These are phyloP conservation scores for Lecanoromycetidae sp. DNA, from an alignment of 2,329 filamentous ascomycete species.

Conservation along the genomic window DNA sequence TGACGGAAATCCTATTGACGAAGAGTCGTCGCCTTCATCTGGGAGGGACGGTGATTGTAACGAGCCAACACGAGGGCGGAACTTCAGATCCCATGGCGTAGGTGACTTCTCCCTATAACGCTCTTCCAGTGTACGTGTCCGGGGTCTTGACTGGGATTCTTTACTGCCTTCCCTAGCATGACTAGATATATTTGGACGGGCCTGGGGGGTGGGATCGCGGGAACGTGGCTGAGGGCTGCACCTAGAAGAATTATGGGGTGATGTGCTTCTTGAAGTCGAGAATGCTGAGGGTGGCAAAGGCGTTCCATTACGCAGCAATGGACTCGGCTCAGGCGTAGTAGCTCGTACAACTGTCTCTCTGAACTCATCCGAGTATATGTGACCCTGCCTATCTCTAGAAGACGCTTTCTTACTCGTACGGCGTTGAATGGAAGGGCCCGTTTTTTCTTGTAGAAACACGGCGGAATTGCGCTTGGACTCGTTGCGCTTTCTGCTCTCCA, in stretches of 20 bases:
- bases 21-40: conserved; percentile 9
- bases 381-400: conserved; percentile 35
- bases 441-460: conserved; percentile 14
- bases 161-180: conserved; percentile 8
- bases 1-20: conserved; percentile 38
- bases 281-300: conserved; percentile 9
- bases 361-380: conserved; percentile 35
- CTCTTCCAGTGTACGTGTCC: conserved; percentile 17
- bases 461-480: conserved; percentile 17
- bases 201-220: not conserved
- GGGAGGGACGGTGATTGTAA: conserved; percentile 9
- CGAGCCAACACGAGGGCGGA: conserved; percentile 16
- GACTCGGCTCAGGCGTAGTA: conserved; percentile 34
- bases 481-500: conserved; percentile 15
- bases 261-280: conserved; percentile 11
- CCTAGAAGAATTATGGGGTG: conserved; percentile 8
- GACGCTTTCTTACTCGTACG: conserved; percentile 37
- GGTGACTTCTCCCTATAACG: conserved; percentile 11
- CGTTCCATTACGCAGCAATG: conserved; percentile 18
- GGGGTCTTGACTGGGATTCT: conserved; percentile 12
- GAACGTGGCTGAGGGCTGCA: not conserved
- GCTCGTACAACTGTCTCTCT: conserved; percentile 34
- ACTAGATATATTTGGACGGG: conserved; percentile 3
- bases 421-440: conserved; percentile 25
- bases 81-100: conserved; percentile 1